phyloP scores from a whole-genome alignment of 1,139 yeast genomes.

The Pichia sp. region DNA sequence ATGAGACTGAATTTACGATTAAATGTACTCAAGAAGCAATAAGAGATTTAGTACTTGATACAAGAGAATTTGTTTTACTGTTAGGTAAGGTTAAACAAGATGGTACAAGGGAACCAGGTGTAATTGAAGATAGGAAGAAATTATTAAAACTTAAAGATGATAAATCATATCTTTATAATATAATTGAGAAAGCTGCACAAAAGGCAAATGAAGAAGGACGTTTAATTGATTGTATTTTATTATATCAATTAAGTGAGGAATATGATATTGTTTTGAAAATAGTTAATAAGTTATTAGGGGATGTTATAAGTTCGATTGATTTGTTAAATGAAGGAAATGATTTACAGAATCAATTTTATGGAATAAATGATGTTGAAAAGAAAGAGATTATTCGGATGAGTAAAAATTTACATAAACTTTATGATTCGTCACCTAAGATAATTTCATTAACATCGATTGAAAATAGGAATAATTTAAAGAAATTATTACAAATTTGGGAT shows the following conservation, averaged over 20 bases:
- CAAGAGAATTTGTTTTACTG: constrained; percentile 74
- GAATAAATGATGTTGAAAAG: constrained; percentile 29
- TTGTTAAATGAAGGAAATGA: constrained; percentile 37
- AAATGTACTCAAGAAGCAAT: constrained; percentile 70
- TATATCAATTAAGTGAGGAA: constrained; percentile 85
- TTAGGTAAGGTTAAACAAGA: constrained; percentile 74
- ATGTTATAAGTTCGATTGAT: constrained; percentile 66
- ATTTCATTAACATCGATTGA: constrained; percentile 37
- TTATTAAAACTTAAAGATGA: constrained; percentile 54
- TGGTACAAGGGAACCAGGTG: constrained; percentile 77
- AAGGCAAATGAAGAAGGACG: constrained; percentile 92
- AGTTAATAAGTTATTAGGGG: constrained; percentile 74
- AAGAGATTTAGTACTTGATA: constrained; percentile 75
- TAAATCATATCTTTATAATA: constrained; percentile 50
- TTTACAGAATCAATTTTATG: constrained; percentile 47
- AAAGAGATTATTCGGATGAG: constrained; percentile 48
- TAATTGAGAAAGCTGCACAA: constrained; percentile 78
- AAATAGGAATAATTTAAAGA: constrained; percentile 55
- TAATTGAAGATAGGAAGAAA: constrained; percentile 71
- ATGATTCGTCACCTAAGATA: constrained; percentile 46
- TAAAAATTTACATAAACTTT: constrained; percentile 46
- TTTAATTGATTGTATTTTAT: constrained; percentile 72
- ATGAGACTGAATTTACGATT: constrained; percentile 39
- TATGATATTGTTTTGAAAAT: constrained; percentile 76
- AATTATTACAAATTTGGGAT: constrained; percentile 57